Percentiles rank a stretch among this genome's conserved stretches.
Conservation (phyloP, 768 basidiomycete species). For the Mycena filopes region DNA sequence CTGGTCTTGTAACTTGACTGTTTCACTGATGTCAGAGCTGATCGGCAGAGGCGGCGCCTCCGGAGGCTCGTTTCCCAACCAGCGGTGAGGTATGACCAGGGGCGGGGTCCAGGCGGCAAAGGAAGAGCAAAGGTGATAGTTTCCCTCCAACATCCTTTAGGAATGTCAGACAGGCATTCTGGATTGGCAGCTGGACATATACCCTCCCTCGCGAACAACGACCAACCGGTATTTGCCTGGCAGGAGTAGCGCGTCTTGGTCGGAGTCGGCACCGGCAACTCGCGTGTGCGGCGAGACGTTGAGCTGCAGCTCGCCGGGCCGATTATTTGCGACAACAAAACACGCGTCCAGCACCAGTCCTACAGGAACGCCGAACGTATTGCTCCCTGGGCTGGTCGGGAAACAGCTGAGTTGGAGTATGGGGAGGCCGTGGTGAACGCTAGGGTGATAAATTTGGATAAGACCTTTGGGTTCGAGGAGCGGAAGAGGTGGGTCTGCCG, state of each 20-base stretch:
- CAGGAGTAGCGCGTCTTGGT: conserved; percentile 3
- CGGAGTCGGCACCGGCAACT: not conserved
- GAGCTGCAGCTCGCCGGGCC: conserved; percentile 1
- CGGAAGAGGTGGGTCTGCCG: not conserved
- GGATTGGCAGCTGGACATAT: not conserved
- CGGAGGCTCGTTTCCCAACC: not conserved
- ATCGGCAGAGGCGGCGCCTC: not conserved
- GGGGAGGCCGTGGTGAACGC: not conserved
- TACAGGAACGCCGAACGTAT: conserved; percentile 8
- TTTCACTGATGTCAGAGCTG: not conserved
- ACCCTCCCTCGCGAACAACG: not conserved
- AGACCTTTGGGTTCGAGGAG: not conserved
- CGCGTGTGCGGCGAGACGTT: not conserved
- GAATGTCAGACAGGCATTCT: conserved; percentile 13
- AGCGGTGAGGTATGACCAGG: not conserved
- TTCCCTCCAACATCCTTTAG: not conserved
- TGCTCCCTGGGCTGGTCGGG: conserved; percentile 1
- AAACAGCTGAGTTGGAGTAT: not conserved
- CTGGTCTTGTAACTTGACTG: not conserved
- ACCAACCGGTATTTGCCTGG: not conserved
- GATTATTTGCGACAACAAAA: conserved; percentile 3
- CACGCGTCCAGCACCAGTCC: conserved; percentile 23
- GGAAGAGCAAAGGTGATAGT: not conserved
- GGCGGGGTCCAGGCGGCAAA: conserved; percentile 14
- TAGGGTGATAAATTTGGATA: conserved; percentile 6